Percentiles rank a stretch among this genome's conserved stretches.
phyloP scores from a whole-genome alignment of 23 red algal species.

The Chondrus crispus region DNA sequence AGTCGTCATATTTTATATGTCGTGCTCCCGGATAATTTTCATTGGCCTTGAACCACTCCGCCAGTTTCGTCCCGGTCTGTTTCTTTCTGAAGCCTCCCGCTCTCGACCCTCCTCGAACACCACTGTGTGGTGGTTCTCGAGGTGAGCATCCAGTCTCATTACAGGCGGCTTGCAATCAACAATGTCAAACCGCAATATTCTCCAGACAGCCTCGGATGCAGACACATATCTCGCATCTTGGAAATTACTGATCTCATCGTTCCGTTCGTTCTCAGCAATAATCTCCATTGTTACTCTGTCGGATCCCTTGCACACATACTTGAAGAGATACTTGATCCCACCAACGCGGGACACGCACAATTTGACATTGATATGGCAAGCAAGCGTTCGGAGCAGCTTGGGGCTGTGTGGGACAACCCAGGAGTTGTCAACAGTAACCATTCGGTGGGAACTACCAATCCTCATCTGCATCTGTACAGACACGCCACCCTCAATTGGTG shows the following conservation, averaged over 20 bases:
- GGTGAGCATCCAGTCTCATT: neutral
- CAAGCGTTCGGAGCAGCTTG: neutral
- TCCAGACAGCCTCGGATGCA: neutral
- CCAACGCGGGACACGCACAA: neutral
- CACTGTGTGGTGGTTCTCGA: neutral
- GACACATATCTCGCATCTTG: neutral
- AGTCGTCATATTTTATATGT: neutral
- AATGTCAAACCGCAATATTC: neutral
- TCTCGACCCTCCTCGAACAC: neutral
- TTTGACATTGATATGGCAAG: neutral
- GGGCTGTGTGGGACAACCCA: neutral
- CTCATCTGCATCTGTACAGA: neutral
- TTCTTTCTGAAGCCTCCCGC: neutral
- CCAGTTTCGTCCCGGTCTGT: neutral
- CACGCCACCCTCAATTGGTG: neutral
- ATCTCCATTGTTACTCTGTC: neutral
- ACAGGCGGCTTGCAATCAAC: neutral
- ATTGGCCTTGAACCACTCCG: neutral
- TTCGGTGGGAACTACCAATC: neutral
- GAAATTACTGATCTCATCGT: neutral
- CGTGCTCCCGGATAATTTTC: neutral
- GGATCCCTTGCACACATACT: neutral
- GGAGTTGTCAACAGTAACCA: neutral
- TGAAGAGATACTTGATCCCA: slow-evolving; percentile 14
- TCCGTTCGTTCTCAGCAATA: neutral